These are phyloP conservation scores for Syzygium oleosum DNA, from an alignment of 345 rosid genomes.

Conservation along the genomic window DNA sequence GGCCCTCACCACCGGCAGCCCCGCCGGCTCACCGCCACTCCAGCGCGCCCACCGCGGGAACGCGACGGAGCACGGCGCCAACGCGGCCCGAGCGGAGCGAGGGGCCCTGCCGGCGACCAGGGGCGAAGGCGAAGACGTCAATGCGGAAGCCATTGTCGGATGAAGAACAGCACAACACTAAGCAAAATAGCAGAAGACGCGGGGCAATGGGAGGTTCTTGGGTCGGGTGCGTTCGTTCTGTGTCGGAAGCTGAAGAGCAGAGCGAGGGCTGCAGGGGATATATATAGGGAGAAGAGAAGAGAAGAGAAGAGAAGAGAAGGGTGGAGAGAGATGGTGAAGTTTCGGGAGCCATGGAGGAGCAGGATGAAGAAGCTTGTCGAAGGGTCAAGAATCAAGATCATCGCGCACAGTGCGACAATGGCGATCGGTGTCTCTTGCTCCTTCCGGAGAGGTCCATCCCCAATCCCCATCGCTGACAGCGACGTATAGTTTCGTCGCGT, in stretches of 20 bases:
- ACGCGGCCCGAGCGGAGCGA: background rate
- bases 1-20: constrained; percentile 18
- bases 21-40: background rate
- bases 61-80: constrained; percentile 12
- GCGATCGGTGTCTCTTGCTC: background rate
- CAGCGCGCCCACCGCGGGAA: constrained; percentile 2
- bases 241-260: background rate
- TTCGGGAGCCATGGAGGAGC: background rate
- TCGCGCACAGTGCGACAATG: background rate
- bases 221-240: background rate
- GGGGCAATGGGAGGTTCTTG: background rate
- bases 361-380: constrained; percentile 1
- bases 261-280: background rate
- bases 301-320: constrained; percentile 2
- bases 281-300: constrained; percentile 7
- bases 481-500: background rate
- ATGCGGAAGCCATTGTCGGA: background rate
- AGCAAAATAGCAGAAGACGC: constrained; percentile 15
- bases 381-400: background rate
- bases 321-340: constrained; percentile 12
- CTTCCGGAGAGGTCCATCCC: background rate
- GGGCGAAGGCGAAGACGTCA: background rate
- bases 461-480: background rate
- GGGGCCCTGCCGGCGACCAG: background rate
- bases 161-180: background rate